Evolutionary conservation across 169 alveolate genomes (phyloP).

Genomic region (Plasmodium gallinaceum): DNA sequence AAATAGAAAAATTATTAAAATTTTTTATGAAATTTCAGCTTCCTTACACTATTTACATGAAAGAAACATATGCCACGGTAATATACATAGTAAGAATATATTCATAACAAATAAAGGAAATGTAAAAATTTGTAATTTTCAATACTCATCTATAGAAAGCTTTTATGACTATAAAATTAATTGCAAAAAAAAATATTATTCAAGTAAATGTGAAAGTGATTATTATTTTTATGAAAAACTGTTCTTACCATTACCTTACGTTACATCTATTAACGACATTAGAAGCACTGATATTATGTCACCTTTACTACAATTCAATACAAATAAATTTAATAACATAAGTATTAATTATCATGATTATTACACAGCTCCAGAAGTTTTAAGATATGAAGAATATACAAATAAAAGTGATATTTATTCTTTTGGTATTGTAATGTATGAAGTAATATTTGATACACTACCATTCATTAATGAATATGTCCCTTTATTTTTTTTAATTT

Average conservation of each 20-base stretch:
- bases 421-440: slow-evolving; percentile 88
- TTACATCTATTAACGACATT: slow-evolving; percentile 19
- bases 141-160: slow-evolving; percentile 28
- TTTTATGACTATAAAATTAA: slow-evolving; percentile 33
- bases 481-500: slow-evolving; percentile 25
- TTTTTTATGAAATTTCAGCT: slow-evolving; percentile 32
- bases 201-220: background rate
- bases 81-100: slow-evolving; percentile 32
- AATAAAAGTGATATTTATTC: slow-evolving; percentile 88
- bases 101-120: slow-evolving; percentile 38
- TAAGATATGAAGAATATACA: slow-evolving; percentile 83
- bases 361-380: slow-evolving; percentile 87
- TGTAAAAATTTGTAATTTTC: slow-evolving; percentile 49
- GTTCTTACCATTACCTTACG: slow-evolving; percentile 32
- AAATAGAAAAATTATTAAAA: background rate
- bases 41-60: slow-evolving; percentile 32
- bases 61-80: slow-evolving; percentile 23
- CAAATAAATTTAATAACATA: slow-evolving; percentile 1
- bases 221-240: slow-evolving; percentile 1
- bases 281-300: background rate
- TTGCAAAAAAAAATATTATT: background rate
- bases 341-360: background rate
- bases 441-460: slow-evolving; percentile 76
- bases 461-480: slow-evolving; percentile 26
- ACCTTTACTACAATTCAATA: slow-evolving; percentile 7